Conservation (phyloP, 73 alveolate genomes). For the Blepharisma stoltei region DNA sequence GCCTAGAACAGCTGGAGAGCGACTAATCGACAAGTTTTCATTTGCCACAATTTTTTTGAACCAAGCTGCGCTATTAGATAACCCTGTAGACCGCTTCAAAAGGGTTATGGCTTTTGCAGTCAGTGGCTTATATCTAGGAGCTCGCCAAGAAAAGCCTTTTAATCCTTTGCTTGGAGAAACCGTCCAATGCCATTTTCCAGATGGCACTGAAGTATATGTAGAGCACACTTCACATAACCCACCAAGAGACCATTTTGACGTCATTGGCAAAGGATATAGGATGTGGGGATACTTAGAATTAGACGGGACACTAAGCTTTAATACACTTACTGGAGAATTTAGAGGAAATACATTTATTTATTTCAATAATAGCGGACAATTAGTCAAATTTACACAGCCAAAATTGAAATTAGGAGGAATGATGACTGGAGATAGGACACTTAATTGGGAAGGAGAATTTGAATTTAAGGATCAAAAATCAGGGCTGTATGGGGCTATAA, state of each 20-base stretch:
- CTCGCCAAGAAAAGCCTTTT: constrained; percentile 76
- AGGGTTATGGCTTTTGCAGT: constrained; percentile 49
- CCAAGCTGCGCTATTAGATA: constrained; percentile 50
- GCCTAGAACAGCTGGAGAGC: constrained; percentile 74
- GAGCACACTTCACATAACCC: constrained; percentile 98
- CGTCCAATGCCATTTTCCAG: constrained; percentile 86
- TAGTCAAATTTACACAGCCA: constrained; percentile 35
- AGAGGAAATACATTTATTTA: constrained; percentile 41
- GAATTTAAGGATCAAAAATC: constrained; percentile 38
- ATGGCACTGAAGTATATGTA: constrained; percentile 89
- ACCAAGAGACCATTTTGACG: constrained; percentile 56
- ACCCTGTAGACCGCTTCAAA: constrained; percentile 64
- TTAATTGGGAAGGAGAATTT: constrained; percentile 41
- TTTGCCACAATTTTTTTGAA: constrained; percentile 60
- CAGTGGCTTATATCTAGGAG: constrained; percentile 52
- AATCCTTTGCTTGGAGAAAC: constrained; percentile 98
- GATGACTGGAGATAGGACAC: constrained; percentile 39
- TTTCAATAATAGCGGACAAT: constrained; percentile 40
- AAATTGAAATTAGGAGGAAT: constrained; percentile 34
- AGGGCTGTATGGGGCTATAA: constrained; percentile 4
- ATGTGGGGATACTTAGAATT: constrained; percentile 48
- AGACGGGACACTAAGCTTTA: constrained; percentile 43
- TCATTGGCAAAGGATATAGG: constrained; percentile 12
- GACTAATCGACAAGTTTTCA: constrained; percentile 74
- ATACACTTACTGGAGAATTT: constrained; percentile 43